A percentile compares a stretch with the other conserved stretches of the same genome.
Conservation (phyloP, 768 basidiomycete species). For the Leccinum olivaceopallidum region DNA sequence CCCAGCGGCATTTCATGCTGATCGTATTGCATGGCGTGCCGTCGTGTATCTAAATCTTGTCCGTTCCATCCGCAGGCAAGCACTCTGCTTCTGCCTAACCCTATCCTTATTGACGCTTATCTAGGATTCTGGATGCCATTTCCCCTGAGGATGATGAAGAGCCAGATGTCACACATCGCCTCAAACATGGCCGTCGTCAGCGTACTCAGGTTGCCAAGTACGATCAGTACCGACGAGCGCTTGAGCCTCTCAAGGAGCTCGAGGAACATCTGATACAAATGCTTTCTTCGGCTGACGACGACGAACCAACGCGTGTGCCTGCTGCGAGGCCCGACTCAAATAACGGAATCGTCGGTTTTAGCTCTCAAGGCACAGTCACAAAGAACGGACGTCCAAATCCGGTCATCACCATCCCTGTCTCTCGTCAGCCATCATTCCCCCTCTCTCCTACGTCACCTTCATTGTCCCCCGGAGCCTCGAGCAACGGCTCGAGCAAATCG, state of each 20-base stretch:
- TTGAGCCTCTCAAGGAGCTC: constrained; percentile 69
- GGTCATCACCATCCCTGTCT: constrained; percentile 33
- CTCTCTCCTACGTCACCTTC: constrained; percentile 33
- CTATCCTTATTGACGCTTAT: constrained; percentile 3
- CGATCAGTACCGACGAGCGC: constrained; percentile 57
- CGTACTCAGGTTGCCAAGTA: constrained; percentile 55
- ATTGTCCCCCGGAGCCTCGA: constrained; percentile 30
- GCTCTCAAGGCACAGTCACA: constrained; percentile 15
- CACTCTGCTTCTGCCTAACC: constrained; percentile 12
- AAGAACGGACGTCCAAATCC: constrained; percentile 48
- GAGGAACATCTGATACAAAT: constrained; percentile 68
- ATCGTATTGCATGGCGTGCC: constrained; percentile 82
- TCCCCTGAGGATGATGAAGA: constrained; percentile 66
- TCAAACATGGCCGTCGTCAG: constrained; percentile 40
- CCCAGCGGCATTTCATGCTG: constrained; percentile 72
- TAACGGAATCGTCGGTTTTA: constrained; percentile 22
- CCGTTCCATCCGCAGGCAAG: constrained; percentile 73
- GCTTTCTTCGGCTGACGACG: constrained; percentile 70
- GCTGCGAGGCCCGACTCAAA: constrained; percentile 42
- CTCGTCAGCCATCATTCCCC: constrained; percentile 22
- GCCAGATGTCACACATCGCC: constrained; percentile 50
- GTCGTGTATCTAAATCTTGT: constrained; percentile 90
- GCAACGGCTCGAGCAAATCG: constrained; percentile 37
- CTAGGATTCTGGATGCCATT: constrained; percentile 73
- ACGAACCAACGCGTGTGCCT: constrained; percentile 57